phyloP scores from a whole-genome alignment of 768 basidiomycete species.

The Dentipellis fragilis region DNA sequence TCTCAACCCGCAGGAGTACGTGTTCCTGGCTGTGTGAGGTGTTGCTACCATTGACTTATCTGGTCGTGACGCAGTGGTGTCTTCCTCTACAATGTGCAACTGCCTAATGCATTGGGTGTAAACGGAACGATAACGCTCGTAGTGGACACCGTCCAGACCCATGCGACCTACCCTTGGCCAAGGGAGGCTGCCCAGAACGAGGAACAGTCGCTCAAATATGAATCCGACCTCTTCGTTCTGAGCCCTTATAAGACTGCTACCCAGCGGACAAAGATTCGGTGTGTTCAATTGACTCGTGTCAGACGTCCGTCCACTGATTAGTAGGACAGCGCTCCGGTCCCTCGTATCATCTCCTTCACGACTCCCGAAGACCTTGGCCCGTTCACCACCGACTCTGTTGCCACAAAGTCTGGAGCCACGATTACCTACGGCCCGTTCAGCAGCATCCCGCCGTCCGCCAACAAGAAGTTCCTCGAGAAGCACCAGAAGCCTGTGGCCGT shows the following conservation, averaged over 20 bases:
- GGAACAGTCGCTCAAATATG: constrained; percentile 71
- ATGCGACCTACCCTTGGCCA: constrained; percentile 72
- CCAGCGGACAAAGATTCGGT: constrained; percentile 86
- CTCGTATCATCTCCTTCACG: constrained; percentile 63
- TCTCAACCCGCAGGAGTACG: constrained; percentile 43
- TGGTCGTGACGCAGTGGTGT: constrained; percentile 22
- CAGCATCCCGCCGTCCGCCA: constrained; percentile 57
- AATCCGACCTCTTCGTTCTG: constrained; percentile 66
- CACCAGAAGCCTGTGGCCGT: constrained; percentile 60
- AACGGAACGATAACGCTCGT: constrained; percentile 67
- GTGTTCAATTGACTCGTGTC: constrained; percentile 15
- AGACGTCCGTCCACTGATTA: not conserved
- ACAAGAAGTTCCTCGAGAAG: constrained; percentile 40
- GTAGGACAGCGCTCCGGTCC: constrained; percentile 49
- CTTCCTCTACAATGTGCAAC: constrained; percentile 48
- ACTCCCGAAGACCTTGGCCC: constrained; percentile 49
- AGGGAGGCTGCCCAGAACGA: constrained; percentile 63
- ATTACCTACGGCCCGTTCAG: constrained; percentile 86
- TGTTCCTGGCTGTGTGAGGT: constrained; percentile 7
- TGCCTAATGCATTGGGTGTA: constrained; percentile 49
- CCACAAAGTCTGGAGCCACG: constrained; percentile 67
- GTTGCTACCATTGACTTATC: not conserved
- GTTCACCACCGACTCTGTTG: constrained; percentile 50
- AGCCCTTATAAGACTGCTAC: constrained; percentile 76
- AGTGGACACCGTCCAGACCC: constrained; percentile 69